Evolutionary conservation across 2,329 filamentous ascomycete genomes (phyloP).

Genomic region (Thelonectria rubi): DNA sequence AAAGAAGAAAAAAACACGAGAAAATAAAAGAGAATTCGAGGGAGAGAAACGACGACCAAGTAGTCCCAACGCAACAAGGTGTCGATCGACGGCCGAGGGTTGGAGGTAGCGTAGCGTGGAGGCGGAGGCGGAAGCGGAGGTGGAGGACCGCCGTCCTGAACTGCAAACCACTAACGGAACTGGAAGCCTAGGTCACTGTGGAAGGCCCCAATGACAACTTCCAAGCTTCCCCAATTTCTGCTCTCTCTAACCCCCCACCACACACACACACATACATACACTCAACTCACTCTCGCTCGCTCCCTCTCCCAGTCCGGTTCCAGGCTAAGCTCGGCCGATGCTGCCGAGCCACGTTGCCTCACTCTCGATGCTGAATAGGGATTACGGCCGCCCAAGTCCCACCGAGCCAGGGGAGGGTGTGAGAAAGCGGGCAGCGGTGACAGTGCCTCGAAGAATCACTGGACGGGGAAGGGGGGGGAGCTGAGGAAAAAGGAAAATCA

Average conservation of each 20-base stretch:
- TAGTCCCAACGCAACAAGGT: constrained; percentile 14
- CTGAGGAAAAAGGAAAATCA: not conserved
- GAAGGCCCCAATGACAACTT: not conserved
- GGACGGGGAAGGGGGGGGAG: not conserved
- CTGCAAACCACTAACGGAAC: not conserved
- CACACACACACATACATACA: not conserved
- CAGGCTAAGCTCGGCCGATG: constrained; percentile 1
- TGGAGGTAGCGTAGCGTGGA: constrained; percentile 23
- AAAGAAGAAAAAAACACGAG: not conserved
- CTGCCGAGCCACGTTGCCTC: constrained; percentile 10
- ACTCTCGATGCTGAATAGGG: constrained; percentile 1
- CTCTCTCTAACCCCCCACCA: too few species aligned
- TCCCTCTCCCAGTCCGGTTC: not conserved
- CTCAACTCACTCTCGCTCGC: not conserved
- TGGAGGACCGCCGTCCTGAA: not conserved
- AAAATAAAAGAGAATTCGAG: not conserved
- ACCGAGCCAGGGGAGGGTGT: too few species aligned
- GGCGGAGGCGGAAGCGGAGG: constrained; percentile 29
- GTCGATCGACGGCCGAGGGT: constrained; percentile 16
- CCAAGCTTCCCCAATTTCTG: not conserved
- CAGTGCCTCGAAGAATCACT: not conserved
- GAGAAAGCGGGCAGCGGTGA: not conserved
- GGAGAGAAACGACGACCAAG: constrained; percentile 13
- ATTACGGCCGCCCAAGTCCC: too few species aligned
- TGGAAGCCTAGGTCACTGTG: not conserved